Evolutionary conservation across 306 rosid genomes (phyloP), one percentile per base, ranked within the genome.

Genomic region (Citrullus mucosospermus): DNA sequence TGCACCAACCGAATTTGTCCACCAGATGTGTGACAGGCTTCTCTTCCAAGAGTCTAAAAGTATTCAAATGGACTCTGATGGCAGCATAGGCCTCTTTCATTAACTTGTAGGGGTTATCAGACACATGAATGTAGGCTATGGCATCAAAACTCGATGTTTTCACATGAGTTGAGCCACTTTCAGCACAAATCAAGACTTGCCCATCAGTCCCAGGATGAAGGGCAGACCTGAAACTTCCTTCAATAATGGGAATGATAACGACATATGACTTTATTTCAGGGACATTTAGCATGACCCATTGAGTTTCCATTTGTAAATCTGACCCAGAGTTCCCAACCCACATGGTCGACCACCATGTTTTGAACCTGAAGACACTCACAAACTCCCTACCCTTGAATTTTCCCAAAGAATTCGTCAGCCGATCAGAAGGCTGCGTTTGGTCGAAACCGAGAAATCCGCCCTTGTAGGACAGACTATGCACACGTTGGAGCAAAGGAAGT

Each of bases 301-400:
- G 97, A 66, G 97, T 92, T 83, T 93, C 94, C 93, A 88, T 87
- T 81, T 91, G 98, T 66, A 93, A 57, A 79, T 90, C 90, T 0
- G 97, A 93, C 43, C 97, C 94, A n/a, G 96, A 90, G 17, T 80
- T 88, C 48, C 98, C 97, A 7, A 89, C 90, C 97, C 93, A 93
- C 82, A 88, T 92, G 43, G 96, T 93, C 4, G 98, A 92, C 98
- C 96, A 92, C 97, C 98, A 93, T 5, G 98, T 92, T 84, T 93
- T 93, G 92, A 92, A 92, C 89, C 98, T 82, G 74, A 92, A 92
- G 59, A 92, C 77, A 60, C 96, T 90, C 0, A 92, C 80, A 17
- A 93, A 93, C 75, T 90, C 78, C 28, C 92, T 90, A 8, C 68
- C 81, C 1, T 14, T 83, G 83, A 93, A 81, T 43, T 87, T 81